Evolutionary conservation across 495 filamentous ascomycete species (phyloP).

Genomic region (Penicillium atrosanguineum): DNA sequence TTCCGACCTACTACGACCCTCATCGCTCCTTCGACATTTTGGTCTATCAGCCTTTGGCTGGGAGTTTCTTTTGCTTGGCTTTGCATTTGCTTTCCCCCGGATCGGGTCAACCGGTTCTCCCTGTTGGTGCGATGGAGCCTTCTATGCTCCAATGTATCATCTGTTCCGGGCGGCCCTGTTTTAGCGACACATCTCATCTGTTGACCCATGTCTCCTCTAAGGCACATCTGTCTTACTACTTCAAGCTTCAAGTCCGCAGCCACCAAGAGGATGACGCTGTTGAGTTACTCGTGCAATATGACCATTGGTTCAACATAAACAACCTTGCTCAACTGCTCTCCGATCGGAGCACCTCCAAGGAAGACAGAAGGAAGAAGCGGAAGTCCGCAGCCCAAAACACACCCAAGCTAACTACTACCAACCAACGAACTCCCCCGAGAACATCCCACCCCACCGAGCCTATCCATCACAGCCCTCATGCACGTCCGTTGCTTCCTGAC

Average conservation of each 20-base stretch:
- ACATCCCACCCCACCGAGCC: neutral
- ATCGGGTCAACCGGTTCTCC: constrained; percentile 5
- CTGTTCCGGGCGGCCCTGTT: constrained; percentile 71
- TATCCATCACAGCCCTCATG: neutral
- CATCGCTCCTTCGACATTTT: constrained; percentile 19
- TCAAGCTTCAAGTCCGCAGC: constrained; percentile 66
- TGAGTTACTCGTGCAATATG: constrained; percentile 55
- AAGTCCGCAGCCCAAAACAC: constrained; percentile 18
- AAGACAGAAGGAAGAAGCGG: constrained; percentile 54
- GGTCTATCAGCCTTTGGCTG: constrained; percentile 3
- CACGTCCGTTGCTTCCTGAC: constrained; percentile 11
- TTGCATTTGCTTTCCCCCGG: constrained; percentile 31
- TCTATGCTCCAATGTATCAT: constrained; percentile 74
- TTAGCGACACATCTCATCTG: constrained; percentile 85
- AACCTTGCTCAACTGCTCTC: constrained; percentile 64
- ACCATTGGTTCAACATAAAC: constrained; percentile 66
- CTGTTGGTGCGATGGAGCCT: constrained; percentile 36
- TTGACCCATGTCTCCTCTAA: constrained; percentile 87
- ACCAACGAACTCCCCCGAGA: neutral
- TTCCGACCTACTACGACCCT: neutral
- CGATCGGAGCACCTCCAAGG: constrained; percentile 69
- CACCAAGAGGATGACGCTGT: constrained; percentile 52
- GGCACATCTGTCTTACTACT: constrained; percentile 71
- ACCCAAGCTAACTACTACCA: neutral
- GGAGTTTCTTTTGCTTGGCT: constrained; percentile 5